phyloP scores from a whole-genome alignment of 2,329 filamentous ascomycete genomes.

The Diplodia mutila region DNA sequence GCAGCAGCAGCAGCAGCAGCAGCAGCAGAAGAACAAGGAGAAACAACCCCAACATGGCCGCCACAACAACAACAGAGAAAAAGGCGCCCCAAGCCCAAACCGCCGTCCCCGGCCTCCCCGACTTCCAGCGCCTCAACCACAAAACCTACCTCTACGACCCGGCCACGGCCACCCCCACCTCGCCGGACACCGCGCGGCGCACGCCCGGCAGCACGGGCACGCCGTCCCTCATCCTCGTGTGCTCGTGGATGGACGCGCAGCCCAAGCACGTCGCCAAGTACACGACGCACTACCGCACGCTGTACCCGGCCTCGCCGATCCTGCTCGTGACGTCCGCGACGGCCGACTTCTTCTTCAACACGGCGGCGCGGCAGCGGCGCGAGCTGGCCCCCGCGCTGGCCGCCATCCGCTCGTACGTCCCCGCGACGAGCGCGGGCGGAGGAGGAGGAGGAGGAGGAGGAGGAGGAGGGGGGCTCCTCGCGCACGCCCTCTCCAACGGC shows the following conservation, averaged over 20 bases:
- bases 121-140: constrained; percentile 40
- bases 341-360: constrained; percentile 37
- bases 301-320: constrained; percentile 39
- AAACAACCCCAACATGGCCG: not conserved
- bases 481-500: constrained; percentile 44
- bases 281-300: constrained; percentile 36
- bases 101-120: constrained; percentile 28
- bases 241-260: constrained; percentile 42
- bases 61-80: not conserved
- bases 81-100: not conserved
- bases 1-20: not conserved
- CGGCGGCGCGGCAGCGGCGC: constrained; percentile 28
- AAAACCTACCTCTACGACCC: constrained; percentile 41
- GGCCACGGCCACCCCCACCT: constrained; percentile 17
- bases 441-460: constrained; percentile 18
- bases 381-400: constrained; percentile 36
- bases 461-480: constrained; percentile 30
- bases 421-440: constrained; percentile 30
- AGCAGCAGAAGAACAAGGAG: not conserved
- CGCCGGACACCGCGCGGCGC: not conserved
- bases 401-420: constrained; percentile 33
- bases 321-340: constrained; percentile 38
- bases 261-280: constrained; percentile 45
- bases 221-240: constrained; percentile 38
- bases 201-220: constrained; percentile 18